phyloP scores from a whole-genome alignment of 2,329 filamentous ascomycete genomes.

The Herpotrichia juniperi region DNA sequence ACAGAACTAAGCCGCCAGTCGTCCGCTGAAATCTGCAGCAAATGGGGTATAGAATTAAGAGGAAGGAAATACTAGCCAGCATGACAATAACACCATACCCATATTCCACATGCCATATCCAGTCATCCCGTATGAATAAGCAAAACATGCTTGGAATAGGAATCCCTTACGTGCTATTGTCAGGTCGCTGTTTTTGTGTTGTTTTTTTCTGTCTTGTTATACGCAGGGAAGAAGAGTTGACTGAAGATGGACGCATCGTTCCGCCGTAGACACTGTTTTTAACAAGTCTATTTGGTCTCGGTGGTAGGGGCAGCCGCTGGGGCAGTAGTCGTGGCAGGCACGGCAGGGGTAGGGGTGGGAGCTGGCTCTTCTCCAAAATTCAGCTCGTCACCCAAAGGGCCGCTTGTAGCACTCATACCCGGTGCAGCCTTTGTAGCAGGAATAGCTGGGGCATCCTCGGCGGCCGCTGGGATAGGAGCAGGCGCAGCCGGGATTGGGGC shows the following conservation, averaged over 20 bases:
- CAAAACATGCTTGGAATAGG: conserved; percentile 7
- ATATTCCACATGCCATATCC: conserved; percentile 5
- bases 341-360: conserved; percentile 21
- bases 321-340: conserved; percentile 15
- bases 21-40: conserved; percentile 26
- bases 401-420: conserved; percentile 48
- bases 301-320: conserved; percentile 13
- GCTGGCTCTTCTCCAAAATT: conserved; percentile 28
- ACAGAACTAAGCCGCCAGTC: conserved; percentile 10
- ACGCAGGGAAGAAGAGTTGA: neutral
- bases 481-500: conserved; percentile 10
- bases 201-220: neutral
- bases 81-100: conserved; percentile 5
- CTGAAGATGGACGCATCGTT: neutral
- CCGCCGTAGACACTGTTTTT: neutral
- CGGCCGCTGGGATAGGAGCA: conserved; percentile 17
- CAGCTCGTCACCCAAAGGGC: conserved; percentile 41
- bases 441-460: conserved; percentile 27
- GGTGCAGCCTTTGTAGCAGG: conserved; percentile 36
- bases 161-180: neutral
- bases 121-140: conserved; percentile 5
- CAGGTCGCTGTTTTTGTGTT: neutral
- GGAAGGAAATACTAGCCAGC: conserved; percentile 22
- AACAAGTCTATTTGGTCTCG: conserved; percentile 26
- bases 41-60: conserved; percentile 43